phyloP scores from a whole-genome alignment of 2,329 filamentous ascomycete genomes.

The Fusarium sp. region DNA sequence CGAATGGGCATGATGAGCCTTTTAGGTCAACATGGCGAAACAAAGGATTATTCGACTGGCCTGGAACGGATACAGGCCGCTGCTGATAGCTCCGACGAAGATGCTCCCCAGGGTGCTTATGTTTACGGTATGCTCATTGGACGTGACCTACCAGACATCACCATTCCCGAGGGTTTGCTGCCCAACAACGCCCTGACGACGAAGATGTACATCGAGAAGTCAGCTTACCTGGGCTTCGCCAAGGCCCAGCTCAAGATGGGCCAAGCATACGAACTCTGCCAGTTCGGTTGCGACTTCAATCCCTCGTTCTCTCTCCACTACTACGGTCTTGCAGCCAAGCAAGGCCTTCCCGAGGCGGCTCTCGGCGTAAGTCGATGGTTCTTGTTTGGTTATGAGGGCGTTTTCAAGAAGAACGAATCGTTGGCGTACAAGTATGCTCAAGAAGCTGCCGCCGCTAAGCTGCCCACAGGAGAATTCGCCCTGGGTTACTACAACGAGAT shows the following conservation, averaged over 20 bases:
- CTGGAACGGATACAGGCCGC: conserved; percentile 87
- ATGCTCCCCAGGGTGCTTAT: conserved; percentile 96
- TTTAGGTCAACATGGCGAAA: conserved; percentile 92
- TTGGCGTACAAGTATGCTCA: conserved; percentile 92
- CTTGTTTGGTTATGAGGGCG: conserved; percentile 90
- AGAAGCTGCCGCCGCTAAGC: conserved; percentile 83
- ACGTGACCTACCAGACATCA: conserved; percentile 91
- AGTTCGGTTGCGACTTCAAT: conserved; percentile 94
- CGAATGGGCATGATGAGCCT: conserved; percentile 98
- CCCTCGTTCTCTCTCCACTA: conserved; percentile 94
- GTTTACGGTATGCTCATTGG: conserved; percentile 95
- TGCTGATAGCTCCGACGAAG: conserved; percentile 91
- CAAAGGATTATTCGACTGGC: conserved; percentile 83
- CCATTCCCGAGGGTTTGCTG: conserved; percentile 78
- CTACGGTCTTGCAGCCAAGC: conserved; percentile 91
- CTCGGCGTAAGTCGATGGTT: conserved; percentile 99
- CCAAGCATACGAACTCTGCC: conserved; percentile 93
- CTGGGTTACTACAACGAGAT: conserved; percentile 98
- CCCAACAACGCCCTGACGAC: conserved; percentile 80
- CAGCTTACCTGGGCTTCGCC: conserved; percentile 94
- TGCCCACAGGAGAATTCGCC: conserved; percentile 94
- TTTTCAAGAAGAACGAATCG: conserved; percentile 96
- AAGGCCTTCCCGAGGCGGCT: conserved; percentile 93
- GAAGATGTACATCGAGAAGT: conserved; percentile 93
- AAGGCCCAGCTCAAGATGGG: conserved; percentile 99